Percentiles rank a stretch among this genome's conserved stretches.
Evolutionary conservation across 2,329 filamentous ascomycete genomes (phyloP).

Genomic region (Sarocladium kiliense): DNA sequence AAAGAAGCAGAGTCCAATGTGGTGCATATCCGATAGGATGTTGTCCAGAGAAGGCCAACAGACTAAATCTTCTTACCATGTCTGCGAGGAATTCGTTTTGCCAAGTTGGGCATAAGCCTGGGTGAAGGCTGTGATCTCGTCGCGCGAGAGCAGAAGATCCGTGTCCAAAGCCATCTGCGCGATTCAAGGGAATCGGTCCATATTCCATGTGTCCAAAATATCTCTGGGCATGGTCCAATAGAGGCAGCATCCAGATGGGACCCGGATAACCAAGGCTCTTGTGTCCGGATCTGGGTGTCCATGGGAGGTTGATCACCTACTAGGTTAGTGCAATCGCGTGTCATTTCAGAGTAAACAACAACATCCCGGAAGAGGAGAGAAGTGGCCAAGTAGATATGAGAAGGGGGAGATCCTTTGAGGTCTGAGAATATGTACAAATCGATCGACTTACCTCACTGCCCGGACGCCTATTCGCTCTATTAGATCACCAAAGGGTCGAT

Average conservation of each 20-base stretch:
- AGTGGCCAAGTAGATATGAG: conserved; percentile 11
- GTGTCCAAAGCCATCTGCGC: not conserved
- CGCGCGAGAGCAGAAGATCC: not conserved
- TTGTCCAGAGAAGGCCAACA: too few species aligned
- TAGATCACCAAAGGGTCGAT: conserved; percentile 15
- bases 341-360: not conserved
- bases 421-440: conserved; percentile 50
- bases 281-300: not conserved
- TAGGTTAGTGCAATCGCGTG: not conserved
- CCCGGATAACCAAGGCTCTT: not conserved
- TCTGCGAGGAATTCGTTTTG: too few species aligned
- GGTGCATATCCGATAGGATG: too few species aligned
- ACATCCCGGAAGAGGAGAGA: conserved; percentile 3
- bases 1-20: too few species aligned
- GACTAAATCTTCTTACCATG: too few species aligned
- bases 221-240: too few species aligned
- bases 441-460: conserved; percentile 49
- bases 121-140: not conserved
- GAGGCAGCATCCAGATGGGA: not conserved
- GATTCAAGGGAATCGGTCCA: not conserved
- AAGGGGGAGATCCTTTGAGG: conserved; percentile 28
- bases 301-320: not conserved
- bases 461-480: conserved; percentile 31
- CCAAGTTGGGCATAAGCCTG: not conserved
- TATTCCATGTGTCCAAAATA: too few species aligned